Conservation (phyloP, 2,329 filamentous ascomycete species). For the Cordyceps militaris region DNA sequence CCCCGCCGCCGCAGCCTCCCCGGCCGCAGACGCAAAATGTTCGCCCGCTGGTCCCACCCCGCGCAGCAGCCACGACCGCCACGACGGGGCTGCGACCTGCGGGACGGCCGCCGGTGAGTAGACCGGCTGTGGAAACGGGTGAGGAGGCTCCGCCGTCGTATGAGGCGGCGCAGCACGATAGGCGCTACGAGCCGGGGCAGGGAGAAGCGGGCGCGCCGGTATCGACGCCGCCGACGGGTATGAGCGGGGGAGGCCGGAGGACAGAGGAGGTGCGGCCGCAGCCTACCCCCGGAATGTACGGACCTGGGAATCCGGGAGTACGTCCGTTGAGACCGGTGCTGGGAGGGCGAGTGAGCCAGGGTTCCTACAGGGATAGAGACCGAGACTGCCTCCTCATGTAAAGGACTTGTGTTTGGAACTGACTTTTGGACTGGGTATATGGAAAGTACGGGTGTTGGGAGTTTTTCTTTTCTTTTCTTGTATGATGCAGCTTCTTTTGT, state of each 20-base stretch:
- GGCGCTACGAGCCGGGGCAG: conserved; percentile 44
- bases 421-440: too few species aligned
- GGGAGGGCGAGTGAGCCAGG: conserved; percentile 11
- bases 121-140: conserved; percentile 29
- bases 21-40: conserved; percentile 29
- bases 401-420: not conserved
- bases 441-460: not conserved
- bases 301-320: not conserved
- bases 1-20: conserved; percentile 10
- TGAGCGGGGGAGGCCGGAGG: not conserved
- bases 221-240: not conserved
- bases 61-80: not conserved
- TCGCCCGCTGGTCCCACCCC: conserved; percentile 39
- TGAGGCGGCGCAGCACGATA: conserved; percentile 47
- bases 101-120: conserved; percentile 6
- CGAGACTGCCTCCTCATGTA: conserved; percentile 44
- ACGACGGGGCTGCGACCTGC: not conserved
- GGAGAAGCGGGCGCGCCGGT: conserved; percentile 11
- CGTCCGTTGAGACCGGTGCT: not conserved
- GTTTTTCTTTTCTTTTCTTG: not conserved
- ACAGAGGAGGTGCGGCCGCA: not conserved
- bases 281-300: not conserved
- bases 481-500: not conserved
- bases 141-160: conserved; percentile 49
- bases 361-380: conserved; percentile 15